A percentile compares a stretch with the other conserved stretches of the same genome.
These are phyloP conservation scores for Cerioporus squamosus DNA, from an alignment of 1,284 basidiomycete genomes.

Conservation along the genomic window DNA sequence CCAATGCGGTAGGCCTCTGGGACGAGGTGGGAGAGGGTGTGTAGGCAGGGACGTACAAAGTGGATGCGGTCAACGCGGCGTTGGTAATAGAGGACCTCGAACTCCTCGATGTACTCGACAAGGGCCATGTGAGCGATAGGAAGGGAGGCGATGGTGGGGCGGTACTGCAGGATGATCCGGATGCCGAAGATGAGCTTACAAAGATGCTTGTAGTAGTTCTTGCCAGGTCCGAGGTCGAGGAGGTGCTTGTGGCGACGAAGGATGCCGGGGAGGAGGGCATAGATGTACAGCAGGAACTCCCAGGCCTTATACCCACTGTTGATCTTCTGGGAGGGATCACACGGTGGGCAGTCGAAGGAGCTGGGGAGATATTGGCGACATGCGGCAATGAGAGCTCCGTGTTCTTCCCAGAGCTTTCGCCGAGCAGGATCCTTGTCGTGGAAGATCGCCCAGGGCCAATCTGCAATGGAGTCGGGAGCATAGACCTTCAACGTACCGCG, in stretches of 20 bases:
- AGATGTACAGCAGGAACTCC: slow-evolving; percentile 31
- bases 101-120: slow-evolving; percentile 21
- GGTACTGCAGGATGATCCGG: slow-evolving; percentile 17
- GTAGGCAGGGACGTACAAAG: slow-evolving; percentile 29
- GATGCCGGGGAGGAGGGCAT: slow-evolving; percentile 25
- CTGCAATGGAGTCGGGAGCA: slow-evolving; percentile 21
- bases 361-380: slow-evolving; percentile 27
- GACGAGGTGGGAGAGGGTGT: slow-evolving; percentile 24
- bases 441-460: slow-evolving; percentile 43
- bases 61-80: slow-evolving; percentile 27
- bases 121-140: slow-evolving; percentile 10
- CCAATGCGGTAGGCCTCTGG: slow-evolving; percentile 23
- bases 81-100: slow-evolving; percentile 29
- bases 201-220: slow-evolving; percentile 23
- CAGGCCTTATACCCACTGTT: slow-evolving; percentile 37
- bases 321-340: slow-evolving; percentile 36
- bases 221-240: slow-evolving; percentile 1
- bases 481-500: slow-evolving; percentile 32
- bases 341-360: slow-evolving; percentile 33
- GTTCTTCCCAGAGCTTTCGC: slow-evolving; percentile 34
- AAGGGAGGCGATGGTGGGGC: slow-evolving; percentile 9
- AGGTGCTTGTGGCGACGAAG: slow-evolving; percentile 6
- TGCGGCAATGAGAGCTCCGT: slow-evolving; percentile 32
- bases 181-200: slow-evolving; percentile 27
- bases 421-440: slow-evolving; percentile 11